Base-by-base conservation (phyloP, 352 stramenopile species). In the Phytophthora parvispora region DNA sequence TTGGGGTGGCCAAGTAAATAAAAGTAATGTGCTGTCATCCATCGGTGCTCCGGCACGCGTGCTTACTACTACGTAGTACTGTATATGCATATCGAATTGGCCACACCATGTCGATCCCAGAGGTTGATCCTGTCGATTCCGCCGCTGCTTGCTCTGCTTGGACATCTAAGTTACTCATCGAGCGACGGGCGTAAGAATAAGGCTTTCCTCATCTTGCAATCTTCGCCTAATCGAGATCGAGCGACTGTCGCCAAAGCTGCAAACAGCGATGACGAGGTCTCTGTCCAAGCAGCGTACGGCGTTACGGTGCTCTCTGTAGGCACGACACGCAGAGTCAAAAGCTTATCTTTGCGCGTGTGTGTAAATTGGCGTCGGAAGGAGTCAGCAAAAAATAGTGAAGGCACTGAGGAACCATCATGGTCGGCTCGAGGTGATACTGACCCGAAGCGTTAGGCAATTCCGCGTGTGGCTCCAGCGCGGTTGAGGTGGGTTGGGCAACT, bases 1-100 rank as follows among this genome's bases (percentile, higher is more conserved):
- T 70, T 47, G 61, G 60, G 53, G 47, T 58, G 60, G 45, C 66
- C 38, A 47, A 64, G 67, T 61, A 71, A 75, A 75, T 75, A 72
- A 72, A 68, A 68, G 50, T 75, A 75, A 68, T 47, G 56, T 75
- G 56, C 49, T 56, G 62, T 64, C 63, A 64, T 72, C 62, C 54
- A 67, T 66, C 55, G 28, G 27, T 63, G 31, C 36, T 10, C 40
- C 16, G 45, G 7, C 42, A 9, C 2, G 2, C 7, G n/a, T 51
- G 18, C 43, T 36, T n/a, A 29, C 20, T 28, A 45, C 31, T 36
- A 36, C 9, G 31, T 36, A 36, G 31, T 15, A 36, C 27, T 49
- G 27, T 18, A 32, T 38, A 45, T 31, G 10, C n/a, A 47, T 34
- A 24, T 18, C 25, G 13, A 40, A 40, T 29, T 36, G 32, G 29